phyloP scores from a whole-genome alignment of 225 moss, liverwort and hornwort genomes.

The Polytrichum formosum region DNA sequence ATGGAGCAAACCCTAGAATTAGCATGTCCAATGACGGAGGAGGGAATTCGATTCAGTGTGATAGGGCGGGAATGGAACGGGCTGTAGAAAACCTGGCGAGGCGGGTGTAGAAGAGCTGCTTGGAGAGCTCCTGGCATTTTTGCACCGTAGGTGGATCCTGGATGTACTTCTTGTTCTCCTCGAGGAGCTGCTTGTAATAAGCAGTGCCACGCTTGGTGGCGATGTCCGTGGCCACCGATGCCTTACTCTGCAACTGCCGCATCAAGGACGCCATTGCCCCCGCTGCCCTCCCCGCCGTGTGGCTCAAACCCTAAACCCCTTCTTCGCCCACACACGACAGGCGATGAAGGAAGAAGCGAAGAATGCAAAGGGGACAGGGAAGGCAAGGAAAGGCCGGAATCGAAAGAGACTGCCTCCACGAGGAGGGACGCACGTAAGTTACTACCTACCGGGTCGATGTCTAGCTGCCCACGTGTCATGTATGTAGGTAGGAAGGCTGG shows the following conservation, averaged over 20 bases:
- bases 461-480: too few relatives aligned
- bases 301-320: slow-evolving; percentile 1
- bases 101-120: slow-evolving; percentile 71
- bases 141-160: slow-evolving; percentile 45
- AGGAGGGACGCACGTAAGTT: too few relatives aligned
- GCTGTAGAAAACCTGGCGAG: slow-evolving; percentile 43
- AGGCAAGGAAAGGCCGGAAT: too few relatives aligned
- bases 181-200: slow-evolving; percentile 59
- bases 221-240: slow-evolving; percentile 56
- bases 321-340: too few relatives aligned
- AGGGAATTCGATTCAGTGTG: too few relatives aligned
- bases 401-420: too few relatives aligned
- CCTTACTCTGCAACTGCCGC: slow-evolving; percentile 66
- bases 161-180: slow-evolving; percentile 62
- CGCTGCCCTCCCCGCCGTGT: neutral
- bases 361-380: too few relatives aligned
- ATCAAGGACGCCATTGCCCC: slow-evolving; percentile 53
- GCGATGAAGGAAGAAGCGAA: too few relatives aligned
- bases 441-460: too few relatives aligned
- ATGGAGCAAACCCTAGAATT: neutral
- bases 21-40: neutral
- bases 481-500: too few relatives aligned
- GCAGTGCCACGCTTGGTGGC: slow-evolving; percentile 55
- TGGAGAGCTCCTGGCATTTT: slow-evolving; percentile 74
- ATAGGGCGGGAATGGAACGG: neutral